Evolutionary conservation across 73 alveolate genomes (phyloP), one percentile per base, ranked within the genome.

Genomic region (Stentor coeruleus): DNA sequence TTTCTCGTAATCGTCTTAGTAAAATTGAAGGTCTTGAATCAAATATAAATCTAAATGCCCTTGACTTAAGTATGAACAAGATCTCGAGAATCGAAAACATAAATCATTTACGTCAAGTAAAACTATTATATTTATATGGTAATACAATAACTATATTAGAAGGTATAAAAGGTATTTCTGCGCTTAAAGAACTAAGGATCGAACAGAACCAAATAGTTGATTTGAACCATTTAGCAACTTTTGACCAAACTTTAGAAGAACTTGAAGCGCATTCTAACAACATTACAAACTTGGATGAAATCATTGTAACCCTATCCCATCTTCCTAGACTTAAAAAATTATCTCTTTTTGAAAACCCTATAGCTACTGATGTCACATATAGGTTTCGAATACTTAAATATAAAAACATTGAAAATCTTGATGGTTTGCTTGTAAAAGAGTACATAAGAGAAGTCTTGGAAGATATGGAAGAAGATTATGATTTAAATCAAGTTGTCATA

Each of bases 401-500:
- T 2, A 66, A 66, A 66, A 66, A 66, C 33, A 66, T 66, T 31
- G 79, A 20, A 33, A 26, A 66, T 31, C 37, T 66, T 20, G 79
- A 66, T 2, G 79, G 79, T 37, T 31, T 66, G 41, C 79, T 66
- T 66, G 79, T 66, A 0, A 66, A 66, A 33, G 79, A 66, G 40
- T 66, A 66, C 37, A 66, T 66, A 0, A 66, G 79, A 33, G 79
- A 66, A 20, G 79, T 66, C 2, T 2, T 66, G 37, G 79, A 66
- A 66, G 79, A 66, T 31, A 66, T 66, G 79, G 39, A 66, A 33
- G 79, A 66, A 26, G 37, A 66, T 31, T 66, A 66, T 66, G 79
- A 66, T 33, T 66, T 66, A 40, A 40, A 66, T 31, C 79, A 66
- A 33, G 2, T 66, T 31, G 79, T 66, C 33, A 40, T 66, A 1